Percentiles rank a stretch among this genome's conserved stretches.
These are phyloP conservation scores for Cryomyces minteri DNA, from an alignment of 495 filamentous ascomycete species.

Conservation along the genomic window DNA sequence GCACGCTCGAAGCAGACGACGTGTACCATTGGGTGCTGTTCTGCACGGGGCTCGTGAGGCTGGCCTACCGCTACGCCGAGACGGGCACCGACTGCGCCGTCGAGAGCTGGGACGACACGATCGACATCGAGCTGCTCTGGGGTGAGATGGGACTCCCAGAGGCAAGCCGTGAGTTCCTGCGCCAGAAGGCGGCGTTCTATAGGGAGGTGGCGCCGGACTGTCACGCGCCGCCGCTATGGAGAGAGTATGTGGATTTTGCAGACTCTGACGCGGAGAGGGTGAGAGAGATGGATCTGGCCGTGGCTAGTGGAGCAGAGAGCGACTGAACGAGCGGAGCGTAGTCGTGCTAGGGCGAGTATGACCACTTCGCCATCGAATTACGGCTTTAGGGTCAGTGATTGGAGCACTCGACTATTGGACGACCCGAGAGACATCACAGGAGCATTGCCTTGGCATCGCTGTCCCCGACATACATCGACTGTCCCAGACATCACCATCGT, in stretches of 20 bases:
- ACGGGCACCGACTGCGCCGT: slow-evolving; percentile 1
- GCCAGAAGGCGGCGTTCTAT: not conserved
- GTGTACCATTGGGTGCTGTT: not conserved
- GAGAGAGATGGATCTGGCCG: too few relatives aligned
- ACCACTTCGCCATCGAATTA: too few relatives aligned
- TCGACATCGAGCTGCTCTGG: slow-evolving; percentile 4
- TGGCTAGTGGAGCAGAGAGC: too few relatives aligned
- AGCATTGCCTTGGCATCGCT: too few relatives aligned
- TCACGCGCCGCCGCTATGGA: not conserved
- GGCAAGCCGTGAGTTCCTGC: slow-evolving; percentile 2
- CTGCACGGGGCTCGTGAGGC: not conserved
- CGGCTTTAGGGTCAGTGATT: too few relatives aligned
- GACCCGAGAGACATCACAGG: too few relatives aligned
- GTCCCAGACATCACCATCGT: too few relatives aligned
- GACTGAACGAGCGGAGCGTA: too few relatives aligned
- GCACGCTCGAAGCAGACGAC: not conserved
- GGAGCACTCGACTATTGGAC: too few relatives aligned
- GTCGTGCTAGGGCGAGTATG: too few relatives aligned
- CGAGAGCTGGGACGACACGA: slow-evolving; percentile 1
- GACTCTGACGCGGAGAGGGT: too few relatives aligned
- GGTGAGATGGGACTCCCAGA: slow-evolving; percentile 2
- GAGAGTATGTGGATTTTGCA: not conserved
- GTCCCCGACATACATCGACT: too few relatives aligned
- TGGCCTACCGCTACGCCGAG: not conserved
- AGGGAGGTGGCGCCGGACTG: not conserved